phyloP scores from a whole-genome alignment of 2,329 filamentous ascomycete genomes.

The Colletotrichum acutatum region DNA sequence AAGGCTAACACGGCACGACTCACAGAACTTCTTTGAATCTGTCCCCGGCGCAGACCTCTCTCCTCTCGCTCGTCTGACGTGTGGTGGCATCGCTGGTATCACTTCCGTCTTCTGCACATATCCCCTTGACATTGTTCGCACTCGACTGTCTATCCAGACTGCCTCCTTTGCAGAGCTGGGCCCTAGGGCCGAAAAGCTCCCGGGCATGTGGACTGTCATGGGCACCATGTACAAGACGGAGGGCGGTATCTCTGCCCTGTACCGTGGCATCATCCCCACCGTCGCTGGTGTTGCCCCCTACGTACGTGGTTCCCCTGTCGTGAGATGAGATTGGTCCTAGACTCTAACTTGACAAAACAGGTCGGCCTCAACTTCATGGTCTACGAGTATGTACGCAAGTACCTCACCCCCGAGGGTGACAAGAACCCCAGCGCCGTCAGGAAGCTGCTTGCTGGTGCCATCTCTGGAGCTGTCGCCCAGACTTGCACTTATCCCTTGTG shows the following conservation, averaged over 20 bases:
- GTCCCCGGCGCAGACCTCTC: slow-evolving; percentile 79
- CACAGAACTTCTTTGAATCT: slow-evolving; percentile 79
- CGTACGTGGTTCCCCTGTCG: slow-evolving; percentile 57
- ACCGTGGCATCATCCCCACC: slow-evolving; percentile 92
- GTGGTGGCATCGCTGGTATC: slow-evolving; percentile 90
- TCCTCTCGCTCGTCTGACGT: slow-evolving; percentile 82
- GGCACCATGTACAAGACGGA: slow-evolving; percentile 88
- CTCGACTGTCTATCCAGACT: slow-evolving; percentile 94
- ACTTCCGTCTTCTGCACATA: slow-evolving; percentile 97
- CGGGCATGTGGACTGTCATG: slow-evolving; percentile 93
- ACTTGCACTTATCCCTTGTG: slow-evolving; percentile 99
- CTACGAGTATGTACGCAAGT: slow-evolving; percentile 88
- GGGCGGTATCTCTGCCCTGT: slow-evolving; percentile 86
- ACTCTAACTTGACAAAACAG: slow-evolving; percentile 53
- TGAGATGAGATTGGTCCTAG: not conserved
- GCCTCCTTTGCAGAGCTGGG: slow-evolving; percentile 90
- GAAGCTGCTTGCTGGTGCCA: slow-evolving; percentile 88
- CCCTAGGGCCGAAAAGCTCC: slow-evolving; percentile 72
- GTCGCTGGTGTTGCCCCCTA: slow-evolving; percentile 96
- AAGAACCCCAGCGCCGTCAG: slow-evolving; percentile 81
- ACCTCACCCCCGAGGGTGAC: slow-evolving; percentile 88
- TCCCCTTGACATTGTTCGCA: slow-evolving; percentile 96
- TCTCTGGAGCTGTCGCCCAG: slow-evolving; percentile 96
- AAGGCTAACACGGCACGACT: slow-evolving; percentile 23
- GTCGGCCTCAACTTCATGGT: slow-evolving; percentile 99